Evolutionary conservation across 345 rosid genomes (phyloP).

Genomic region (Acer negundo): DNA sequence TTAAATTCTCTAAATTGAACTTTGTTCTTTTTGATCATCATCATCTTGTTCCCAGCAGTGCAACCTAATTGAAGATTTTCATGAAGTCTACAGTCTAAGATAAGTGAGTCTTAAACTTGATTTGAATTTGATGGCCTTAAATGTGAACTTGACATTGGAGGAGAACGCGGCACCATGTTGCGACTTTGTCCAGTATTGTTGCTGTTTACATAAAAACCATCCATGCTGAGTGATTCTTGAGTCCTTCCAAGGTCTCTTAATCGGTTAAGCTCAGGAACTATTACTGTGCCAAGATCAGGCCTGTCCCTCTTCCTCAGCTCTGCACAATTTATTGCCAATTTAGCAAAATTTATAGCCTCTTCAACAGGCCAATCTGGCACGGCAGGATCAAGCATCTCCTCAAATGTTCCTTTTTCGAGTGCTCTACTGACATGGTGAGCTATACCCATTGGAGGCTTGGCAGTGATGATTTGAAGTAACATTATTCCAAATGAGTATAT

Average conservation of each 20-base stretch:
- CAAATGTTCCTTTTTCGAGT: constrained; percentile 61
- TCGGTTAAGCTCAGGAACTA: constrained; percentile 73
- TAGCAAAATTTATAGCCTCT: constrained; percentile 61
- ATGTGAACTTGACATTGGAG: constrained; percentile 3
- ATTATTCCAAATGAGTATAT: constrained; percentile 78
- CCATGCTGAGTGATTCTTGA: constrained; percentile 11
- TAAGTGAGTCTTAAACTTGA: constrained; percentile 25
- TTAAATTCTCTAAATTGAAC: background rate
- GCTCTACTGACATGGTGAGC: constrained; percentile 77
- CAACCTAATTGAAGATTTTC: constrained; percentile 2
- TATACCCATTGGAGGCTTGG: constrained; percentile 80
- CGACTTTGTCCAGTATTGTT: background rate
- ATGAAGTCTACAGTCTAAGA: background rate
- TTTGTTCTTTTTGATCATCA: background rate
- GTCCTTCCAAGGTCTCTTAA: constrained; percentile 48
- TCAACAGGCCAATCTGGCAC: constrained; percentile 79
- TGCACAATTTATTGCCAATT: constrained; percentile 60
- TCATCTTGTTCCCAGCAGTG: background rate
- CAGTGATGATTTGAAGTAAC: constrained; percentile 84
- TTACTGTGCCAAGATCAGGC: constrained; percentile 69
- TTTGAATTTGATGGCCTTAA: constrained; percentile 12
- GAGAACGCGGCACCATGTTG: constrained; percentile 14
- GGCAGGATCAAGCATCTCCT: constrained; percentile 61
- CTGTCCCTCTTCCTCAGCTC: constrained; percentile 85
- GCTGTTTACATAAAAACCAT: background rate